Conservation (phyloP, 495 filamentous ascomycete species). For the Penicilliopsis zonata region DNA sequence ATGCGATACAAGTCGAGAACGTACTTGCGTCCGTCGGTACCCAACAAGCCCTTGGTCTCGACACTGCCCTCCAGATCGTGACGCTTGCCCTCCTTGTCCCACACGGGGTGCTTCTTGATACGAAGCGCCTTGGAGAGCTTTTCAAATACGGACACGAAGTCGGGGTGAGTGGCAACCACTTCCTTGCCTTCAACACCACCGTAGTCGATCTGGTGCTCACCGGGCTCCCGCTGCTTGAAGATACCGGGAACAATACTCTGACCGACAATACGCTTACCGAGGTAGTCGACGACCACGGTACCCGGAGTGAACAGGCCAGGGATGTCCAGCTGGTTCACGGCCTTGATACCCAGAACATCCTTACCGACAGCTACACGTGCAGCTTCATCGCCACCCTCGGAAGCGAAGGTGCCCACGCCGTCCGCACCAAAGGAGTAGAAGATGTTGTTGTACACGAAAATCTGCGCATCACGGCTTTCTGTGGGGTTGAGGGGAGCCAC, state of each 20-base stretch:
- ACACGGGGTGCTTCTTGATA: constrained; percentile 91
- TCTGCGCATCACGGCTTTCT: constrained; percentile 84
- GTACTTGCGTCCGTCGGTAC: constrained; percentile 96
- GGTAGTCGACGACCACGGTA: constrained; percentile 92
- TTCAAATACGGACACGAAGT: constrained; percentile 74
- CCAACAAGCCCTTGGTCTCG: constrained; percentile 93
- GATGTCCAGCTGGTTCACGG: constrained; percentile 95
- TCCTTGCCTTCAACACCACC: constrained; percentile 97
- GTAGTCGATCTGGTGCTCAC: constrained; percentile 97
- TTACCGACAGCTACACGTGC: constrained; percentile 94
- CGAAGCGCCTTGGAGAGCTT: constrained; percentile 77
- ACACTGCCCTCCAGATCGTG: constrained; percentile 92
- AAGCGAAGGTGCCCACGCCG: constrained; percentile 92
- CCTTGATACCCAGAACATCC: constrained; percentile 85
- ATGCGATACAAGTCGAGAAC: constrained; percentile 93
- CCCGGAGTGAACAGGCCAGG: constrained; percentile 87
- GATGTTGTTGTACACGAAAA: constrained; percentile 98
- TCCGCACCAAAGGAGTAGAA: constrained; percentile 99
- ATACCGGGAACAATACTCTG: constrained; percentile 99
- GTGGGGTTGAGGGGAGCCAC: constrained; percentile 95
- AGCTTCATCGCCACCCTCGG: constrained; percentile 93
- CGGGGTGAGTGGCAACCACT: constrained; percentile 76
- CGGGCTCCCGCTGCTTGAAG: constrained; percentile 95
- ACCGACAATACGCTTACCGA: constrained; percentile 92
- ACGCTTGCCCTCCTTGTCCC: constrained; percentile 89